Evolutionary conservation across 2,329 filamentous ascomycete species (phyloP), one percentile per base, ranked within the genome.

Genomic region (Colletotrichum sp.): DNA sequence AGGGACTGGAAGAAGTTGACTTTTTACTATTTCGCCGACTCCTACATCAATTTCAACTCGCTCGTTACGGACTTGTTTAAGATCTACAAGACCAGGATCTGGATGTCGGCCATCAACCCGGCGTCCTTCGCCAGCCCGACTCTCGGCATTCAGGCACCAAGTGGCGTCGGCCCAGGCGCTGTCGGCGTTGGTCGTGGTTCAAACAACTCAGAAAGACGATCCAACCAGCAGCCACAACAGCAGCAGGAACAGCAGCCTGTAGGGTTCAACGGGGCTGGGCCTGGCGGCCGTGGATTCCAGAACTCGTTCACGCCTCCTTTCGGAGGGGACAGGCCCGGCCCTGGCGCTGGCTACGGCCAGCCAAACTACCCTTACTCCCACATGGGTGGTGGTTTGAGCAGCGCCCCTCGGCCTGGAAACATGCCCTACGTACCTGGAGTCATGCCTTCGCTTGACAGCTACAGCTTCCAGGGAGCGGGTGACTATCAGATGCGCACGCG

Each of bases 1-100:
- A 98, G 96, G 93, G 97, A 99, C 84, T 98, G 96, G 93, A 98
- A 99, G 87, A 99, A 99, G 84, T 88, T 99, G 72, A 99, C 98
- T 0, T 99, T 99, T 86, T 99, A 98, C 88, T 99, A 99, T 86
- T 99, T 98, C 83, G 96, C 97, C 70, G 96, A 98, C 82, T 93
- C 95, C 1, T 99, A 99, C 84, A 98, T 99, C 89, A 99, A 99
- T 87, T 99, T 99, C 90, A 99, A 99, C 84, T 95, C 95, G 3
- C 92, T 99, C 18, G 97, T 99, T 69, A 98, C 96, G 0, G 97
- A 99, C 83, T 90, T 99, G 15, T 99, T 99, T 91, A 99, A 99
- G 86, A 96, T 99, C 77, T 99, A 99, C 90, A 99, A 99, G 88
- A 98, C 96, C 26, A 93, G 98, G 80, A 99, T 99, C 81, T 99